Base-by-base conservation (phyloP, 768 basidiomycete genomes). In the Boletus tomentosulus region DNA sequence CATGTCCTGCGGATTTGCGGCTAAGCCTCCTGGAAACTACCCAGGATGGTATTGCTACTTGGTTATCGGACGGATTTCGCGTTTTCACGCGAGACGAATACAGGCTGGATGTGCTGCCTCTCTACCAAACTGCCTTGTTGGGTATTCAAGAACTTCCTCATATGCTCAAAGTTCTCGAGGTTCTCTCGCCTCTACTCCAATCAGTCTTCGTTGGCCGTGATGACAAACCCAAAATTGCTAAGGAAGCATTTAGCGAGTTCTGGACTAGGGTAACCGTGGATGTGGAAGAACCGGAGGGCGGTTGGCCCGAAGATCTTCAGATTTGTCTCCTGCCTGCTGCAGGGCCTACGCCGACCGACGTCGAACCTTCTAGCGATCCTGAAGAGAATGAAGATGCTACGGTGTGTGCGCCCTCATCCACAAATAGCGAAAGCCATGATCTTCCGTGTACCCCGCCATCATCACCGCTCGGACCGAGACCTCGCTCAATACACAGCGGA, bases 51-150 rank as follows among this genome's bases (percentile, higher is more conserved):
- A 47, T 87, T 25, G 64, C 72, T 39, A 58, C 75, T 13, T 91
- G 89, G 89, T 64, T 90, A 30, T 74, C 78, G 19, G 89, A 92
- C 66, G 80, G 83, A 47, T 71, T 68, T 41, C 61, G 64, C 24
- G 71, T 74, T 8, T 80, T 86, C 67, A 71, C 72, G 12, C 71
- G 71, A 30, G 77, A 79, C 25, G 83, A 86, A 48, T 79, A 88
- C 53, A 70, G 70, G 16, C 74, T 81, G 57, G 85, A 87, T 64
- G 76, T 87, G 53, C 63, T 86, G 13, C 77, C 82, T 0, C 62
- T 89, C 48, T 92, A 89, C 59, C 77, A 87, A 62, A 81, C 78
- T 12, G 68, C 78, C 34, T 62, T 88, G 39, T 59, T 84, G 50
- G 71, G 74, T 50, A 72, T 87, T 31, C 79, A 78, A 54, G 70